These are phyloP conservation scores for Fusarium sp. DNA, from an alignment of 2,329 filamentous ascomycete genomes.

Conservation along the genomic window DNA sequence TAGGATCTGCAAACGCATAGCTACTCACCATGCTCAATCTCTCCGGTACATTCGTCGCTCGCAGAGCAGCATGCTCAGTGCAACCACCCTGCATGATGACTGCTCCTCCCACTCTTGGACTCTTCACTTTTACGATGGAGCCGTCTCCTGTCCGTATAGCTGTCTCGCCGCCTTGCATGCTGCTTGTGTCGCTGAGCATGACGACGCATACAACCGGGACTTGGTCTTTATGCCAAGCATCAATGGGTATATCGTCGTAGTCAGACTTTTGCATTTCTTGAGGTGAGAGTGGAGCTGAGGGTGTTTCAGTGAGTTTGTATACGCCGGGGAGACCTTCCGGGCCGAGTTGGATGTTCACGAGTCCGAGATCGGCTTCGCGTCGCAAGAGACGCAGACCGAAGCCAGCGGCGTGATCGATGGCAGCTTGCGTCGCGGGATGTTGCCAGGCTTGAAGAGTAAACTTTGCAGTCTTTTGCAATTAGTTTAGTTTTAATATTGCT, in stretches of 20 bases:
- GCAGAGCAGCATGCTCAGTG: background rate
- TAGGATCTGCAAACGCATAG: background rate
- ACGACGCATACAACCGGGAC: conserved; percentile 22
- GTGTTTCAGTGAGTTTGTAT: background rate
- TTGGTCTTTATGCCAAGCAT: conserved; percentile 27
- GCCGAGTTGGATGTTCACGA: conserved; percentile 2
- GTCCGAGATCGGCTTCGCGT: background rate
- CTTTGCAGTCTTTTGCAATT: background rate
- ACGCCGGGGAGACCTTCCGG: background rate
- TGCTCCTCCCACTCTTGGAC: background rate
- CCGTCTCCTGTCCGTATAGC: conserved; percentile 5
- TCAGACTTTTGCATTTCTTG: background rate
- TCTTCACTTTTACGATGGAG: background rate
- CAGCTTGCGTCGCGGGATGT: background rate
- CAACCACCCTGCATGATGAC: conserved; percentile 3
- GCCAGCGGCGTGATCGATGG: background rate
- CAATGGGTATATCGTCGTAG: conserved; percentile 6
- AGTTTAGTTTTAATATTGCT: rapidly evolving
- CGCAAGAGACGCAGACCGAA: background rate
- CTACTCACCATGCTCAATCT: background rate
- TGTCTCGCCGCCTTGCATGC: conserved; percentile 30
- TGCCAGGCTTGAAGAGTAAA: background rate
- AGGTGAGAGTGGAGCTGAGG: background rate
- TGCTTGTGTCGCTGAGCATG: conserved; percentile 28
- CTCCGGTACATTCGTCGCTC: background rate